Base-by-base conservation (phyloP, 2,329 filamentous ascomycete genomes). In the Colletotrichum gloeosporioides region DNA sequence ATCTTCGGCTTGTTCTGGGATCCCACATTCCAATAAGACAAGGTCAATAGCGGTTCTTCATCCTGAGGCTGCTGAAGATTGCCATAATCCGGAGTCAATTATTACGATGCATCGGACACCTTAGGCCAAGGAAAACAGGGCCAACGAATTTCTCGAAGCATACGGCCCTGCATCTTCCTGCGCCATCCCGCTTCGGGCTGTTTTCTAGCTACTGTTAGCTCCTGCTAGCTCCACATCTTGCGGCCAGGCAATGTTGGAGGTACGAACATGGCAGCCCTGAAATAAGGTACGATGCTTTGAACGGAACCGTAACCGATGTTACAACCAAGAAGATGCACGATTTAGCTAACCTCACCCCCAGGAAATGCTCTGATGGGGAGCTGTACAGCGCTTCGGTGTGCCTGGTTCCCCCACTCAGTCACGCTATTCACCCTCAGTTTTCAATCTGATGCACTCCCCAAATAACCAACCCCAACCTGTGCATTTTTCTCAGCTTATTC, bases 361-460 rank as follows among this genome's bases (percentile, higher is more conserved):
- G 31, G 16, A 18, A 34, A 12, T 8, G 69, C 25, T 22, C 63
- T 44, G 69, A 34, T 18, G 18, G n/a, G 61, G 34, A 55, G 29
- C 27, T 53, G 22, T 55, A 73, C 44, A 76, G 64, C 65, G 36
- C 36, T 76, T 78, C 78, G 69, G 77, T 70, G 73, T 78, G 80
- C 72, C 80, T 77, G 61, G 77, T 78, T 74, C 74, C 77, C 79
- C 71, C 78, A 70, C 72, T 49, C 61, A 62, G 34, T 39, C 29
- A 73, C 77, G 74, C 75, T 77, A 77, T 34, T 65, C 62, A 57
- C 76, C 31, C 66, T 72, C 77, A 74, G 55, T 67, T 55, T 72
- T 39, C 73, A 66, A 70, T 63, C 72, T 75, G 44, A 69, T 72
- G 57, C 75, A 74, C 73, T 78, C 71, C 78, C 77, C 79, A 25